Percentiles rank a stretch among this genome's conserved stretches.
phyloP scores from a whole-genome alignment of 768 basidiomycete species.

The Hericium coralloides region DNA sequence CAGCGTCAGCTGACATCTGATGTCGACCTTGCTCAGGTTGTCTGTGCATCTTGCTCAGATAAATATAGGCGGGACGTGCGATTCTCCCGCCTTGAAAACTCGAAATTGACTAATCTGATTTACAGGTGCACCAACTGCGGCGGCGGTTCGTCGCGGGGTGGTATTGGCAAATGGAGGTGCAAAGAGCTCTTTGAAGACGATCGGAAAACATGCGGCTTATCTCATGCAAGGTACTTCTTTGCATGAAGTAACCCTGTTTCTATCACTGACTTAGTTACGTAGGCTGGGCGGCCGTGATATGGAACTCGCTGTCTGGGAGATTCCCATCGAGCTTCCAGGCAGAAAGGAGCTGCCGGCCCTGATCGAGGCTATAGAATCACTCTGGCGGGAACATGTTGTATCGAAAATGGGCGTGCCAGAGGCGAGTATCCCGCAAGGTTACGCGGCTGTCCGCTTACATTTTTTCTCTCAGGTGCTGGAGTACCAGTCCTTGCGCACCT shows the following conservation, averaged over 20 bases:
- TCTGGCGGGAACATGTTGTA: not conserved
- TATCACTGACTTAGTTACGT: not conserved
- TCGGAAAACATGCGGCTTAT: not conserved
- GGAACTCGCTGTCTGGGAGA: not conserved
- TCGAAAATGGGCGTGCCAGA: not conserved
- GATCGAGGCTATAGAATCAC: not conserved
- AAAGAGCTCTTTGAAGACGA: not conserved
- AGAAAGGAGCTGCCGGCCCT: not conserved
- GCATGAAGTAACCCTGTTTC: too few relatives aligned
- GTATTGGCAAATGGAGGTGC: not conserved
- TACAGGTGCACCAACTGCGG: not conserved
- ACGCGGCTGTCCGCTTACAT: not conserved
- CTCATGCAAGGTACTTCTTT: not conserved
- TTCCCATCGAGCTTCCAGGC: not conserved
- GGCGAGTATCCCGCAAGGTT: not conserved
- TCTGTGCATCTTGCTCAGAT: not conserved
- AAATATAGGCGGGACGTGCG: not conserved
- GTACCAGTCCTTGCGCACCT: not conserved
- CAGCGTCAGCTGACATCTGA: not conserved
- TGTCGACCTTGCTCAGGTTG: not conserved
- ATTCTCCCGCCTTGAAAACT: not conserved
- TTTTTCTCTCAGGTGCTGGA: not conserved
- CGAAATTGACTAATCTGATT: not conserved
- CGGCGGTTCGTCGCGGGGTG: not conserved
- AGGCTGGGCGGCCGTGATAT: not conserved